Conservation (phyloP, 371 early-diverging fungal genomes). For the Lichtheimia ornata region DNA sequence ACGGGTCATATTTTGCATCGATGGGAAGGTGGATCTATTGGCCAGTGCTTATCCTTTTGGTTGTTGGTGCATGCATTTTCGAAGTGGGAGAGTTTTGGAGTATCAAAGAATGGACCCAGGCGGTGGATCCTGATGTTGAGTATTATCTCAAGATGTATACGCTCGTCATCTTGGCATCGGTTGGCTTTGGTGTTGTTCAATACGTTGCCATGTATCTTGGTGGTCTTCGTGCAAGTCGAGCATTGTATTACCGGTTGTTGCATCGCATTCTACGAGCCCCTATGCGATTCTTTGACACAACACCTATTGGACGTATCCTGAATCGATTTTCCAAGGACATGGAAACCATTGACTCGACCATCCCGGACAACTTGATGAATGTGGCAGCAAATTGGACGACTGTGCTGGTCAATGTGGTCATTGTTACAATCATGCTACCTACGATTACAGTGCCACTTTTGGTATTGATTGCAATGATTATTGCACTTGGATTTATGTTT, state of each 20-base stretch:
- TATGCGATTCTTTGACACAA: conserved; percentile 84
- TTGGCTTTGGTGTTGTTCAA: conserved; percentile 30
- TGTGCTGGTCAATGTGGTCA: conserved; percentile 51
- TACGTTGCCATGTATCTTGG: conserved; percentile 48
- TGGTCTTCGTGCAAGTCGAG: conserved; percentile 44
- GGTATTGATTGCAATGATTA: conserved; percentile 46
- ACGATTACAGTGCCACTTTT: conserved; percentile 48
- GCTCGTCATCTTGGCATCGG: conserved; percentile 35
- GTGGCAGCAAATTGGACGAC: conserved; percentile 33
- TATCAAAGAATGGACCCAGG: conserved; percentile 60
- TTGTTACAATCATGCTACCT: conserved; percentile 63
- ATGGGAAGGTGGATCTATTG: conserved; percentile 54
- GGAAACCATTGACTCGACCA: conserved; percentile 47
- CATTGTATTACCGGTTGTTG: conserved; percentile 52
- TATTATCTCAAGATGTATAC: conserved; percentile 48
- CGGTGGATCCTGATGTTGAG: conserved; percentile 20
- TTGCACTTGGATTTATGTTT: conserved; percentile 62
- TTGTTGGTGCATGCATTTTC: conserved; percentile 48
- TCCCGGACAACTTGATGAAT: conserved; percentile 45
- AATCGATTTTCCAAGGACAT: conserved; percentile 73
- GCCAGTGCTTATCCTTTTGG: conserved; percentile 32
- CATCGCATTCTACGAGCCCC: conserved; percentile 59
- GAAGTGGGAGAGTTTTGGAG: conserved; percentile 54
- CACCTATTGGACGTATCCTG: conserved; percentile 86
- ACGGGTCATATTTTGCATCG: conserved; percentile 46